Evolutionary conservation across 805 yeast species (phyloP).

Genomic region (Monosporozyma unispora): DNA sequence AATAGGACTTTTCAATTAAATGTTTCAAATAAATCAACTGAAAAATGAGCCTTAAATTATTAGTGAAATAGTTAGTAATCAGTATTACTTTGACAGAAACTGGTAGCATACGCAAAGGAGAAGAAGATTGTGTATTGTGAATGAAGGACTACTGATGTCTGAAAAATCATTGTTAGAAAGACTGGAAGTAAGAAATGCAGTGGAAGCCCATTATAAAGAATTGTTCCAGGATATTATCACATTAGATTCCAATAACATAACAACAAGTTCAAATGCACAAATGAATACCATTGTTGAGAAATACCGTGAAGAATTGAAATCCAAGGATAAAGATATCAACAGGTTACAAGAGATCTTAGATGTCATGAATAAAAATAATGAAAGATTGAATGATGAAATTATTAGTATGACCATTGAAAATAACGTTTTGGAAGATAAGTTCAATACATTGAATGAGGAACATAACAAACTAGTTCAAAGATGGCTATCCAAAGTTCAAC

Average conservation of each 20-base stretch:
- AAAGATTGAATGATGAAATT: slow-evolving; percentile 57
- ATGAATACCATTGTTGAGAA: neutral
- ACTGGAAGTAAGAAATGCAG: neutral
- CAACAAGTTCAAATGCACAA: neutral
- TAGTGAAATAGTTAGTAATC: neutral
- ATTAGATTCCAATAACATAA: neutral
- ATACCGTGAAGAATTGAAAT: neutral
- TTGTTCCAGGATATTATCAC: neutral
- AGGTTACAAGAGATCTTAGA: slow-evolving; percentile 24
- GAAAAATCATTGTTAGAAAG: neutral
- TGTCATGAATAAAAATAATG: slow-evolving; percentile 47
- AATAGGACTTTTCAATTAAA: neutral
- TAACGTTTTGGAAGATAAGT: slow-evolving; percentile 29
- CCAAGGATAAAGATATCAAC: slow-evolving; percentile 6
- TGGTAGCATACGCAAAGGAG: too few relatives aligned
- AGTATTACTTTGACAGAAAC: neutral
- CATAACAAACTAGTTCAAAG: slow-evolving; percentile 44
- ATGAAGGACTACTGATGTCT: neutral
- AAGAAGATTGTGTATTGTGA: too few relatives aligned
- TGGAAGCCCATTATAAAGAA: slow-evolving; percentile 1
- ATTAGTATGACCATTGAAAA: slow-evolving; percentile 51
- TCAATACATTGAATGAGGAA: slow-evolving; percentile 36
- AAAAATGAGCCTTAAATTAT: neutral
- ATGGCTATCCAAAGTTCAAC: slow-evolving; percentile 48
- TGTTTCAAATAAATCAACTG: neutral